Percentiles rank a stretch among this genome's conserved stretches.
Conservation (phyloP, 2,329 filamentous ascomycete species). For the Pseudocercospora fijiensis region DNA sequence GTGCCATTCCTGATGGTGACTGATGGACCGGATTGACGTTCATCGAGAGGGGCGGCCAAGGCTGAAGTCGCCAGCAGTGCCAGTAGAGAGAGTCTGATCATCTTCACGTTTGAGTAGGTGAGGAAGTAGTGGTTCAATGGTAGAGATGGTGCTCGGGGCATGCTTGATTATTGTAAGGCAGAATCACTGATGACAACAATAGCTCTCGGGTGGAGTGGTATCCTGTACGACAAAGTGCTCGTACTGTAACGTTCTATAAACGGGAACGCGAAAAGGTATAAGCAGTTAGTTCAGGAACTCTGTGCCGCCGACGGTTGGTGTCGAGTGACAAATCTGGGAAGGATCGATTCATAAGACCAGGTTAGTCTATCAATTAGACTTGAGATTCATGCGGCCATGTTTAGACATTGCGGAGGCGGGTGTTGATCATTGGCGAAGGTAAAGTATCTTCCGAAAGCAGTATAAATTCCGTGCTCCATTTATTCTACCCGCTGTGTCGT, state of each 20-base stretch:
- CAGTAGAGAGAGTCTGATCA: conserved; percentile 5
- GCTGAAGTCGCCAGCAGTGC: conserved; percentile 16
- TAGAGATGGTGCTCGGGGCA: not conserved
- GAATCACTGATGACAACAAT: not conserved
- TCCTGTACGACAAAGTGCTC: not conserved
- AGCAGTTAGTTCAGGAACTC: not conserved
- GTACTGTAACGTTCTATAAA: not conserved
- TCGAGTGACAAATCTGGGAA: not conserved
- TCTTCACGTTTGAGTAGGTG: not conserved
- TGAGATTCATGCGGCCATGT: not conserved
- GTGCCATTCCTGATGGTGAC: conserved; percentile 56
- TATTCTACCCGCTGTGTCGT: conserved; percentile 3
- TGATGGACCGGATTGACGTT: conserved; percentile 22
- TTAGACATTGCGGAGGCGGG: not conserved
- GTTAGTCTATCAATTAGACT: not conserved
- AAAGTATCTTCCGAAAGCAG: conserved; percentile 1
- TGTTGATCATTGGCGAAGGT: not conserved
- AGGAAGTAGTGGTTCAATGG: not conserved
- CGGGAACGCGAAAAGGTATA: not conserved
- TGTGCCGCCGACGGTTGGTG: not conserved
- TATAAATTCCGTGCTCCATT: conserved; percentile 5
- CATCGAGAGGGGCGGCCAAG: conserved; percentile 19
- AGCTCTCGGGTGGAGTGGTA: not conserved
- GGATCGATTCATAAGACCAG: not conserved
- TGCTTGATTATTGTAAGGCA: not conserved